Conservation (phyloP, 441 rosid genomes). For the Kokia cookei region DNA sequence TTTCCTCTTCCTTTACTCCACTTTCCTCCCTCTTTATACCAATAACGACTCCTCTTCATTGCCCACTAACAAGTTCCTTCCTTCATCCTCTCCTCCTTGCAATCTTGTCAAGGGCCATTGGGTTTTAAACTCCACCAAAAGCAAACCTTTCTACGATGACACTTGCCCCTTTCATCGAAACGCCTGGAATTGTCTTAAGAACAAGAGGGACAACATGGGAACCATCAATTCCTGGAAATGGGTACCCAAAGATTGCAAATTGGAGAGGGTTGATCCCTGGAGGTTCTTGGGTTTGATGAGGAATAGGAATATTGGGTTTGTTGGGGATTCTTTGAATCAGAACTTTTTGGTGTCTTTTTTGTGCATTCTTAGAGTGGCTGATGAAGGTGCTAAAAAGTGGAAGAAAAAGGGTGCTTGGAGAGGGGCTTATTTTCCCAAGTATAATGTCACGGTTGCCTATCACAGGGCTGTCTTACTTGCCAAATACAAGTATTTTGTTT, state of each 20-base stretch:
- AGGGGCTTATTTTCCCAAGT: slow-evolving; percentile 81
- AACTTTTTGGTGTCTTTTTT: slow-evolving; percentile 73
- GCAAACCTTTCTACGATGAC: slow-evolving; percentile 56
- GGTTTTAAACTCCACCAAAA: slow-evolving; percentile 33
- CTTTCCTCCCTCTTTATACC: slow-evolving; percentile 22
- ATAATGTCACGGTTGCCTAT: slow-evolving; percentile 80
- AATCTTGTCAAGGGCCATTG: slow-evolving; percentile 71
- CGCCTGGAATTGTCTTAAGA: slow-evolving; percentile 83
- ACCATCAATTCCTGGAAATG: slow-evolving; percentile 84
- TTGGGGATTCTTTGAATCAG: slow-evolving; percentile 95
- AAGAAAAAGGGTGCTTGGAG: slow-evolving; percentile 95
- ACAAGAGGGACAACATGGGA: slow-evolving; percentile 64
- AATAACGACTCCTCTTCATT: slow-evolving; percentile 7
- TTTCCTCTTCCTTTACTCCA: slow-evolving; percentile 36
- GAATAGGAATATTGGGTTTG: slow-evolving; percentile 69
- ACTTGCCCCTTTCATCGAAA: slow-evolving; percentile 89
- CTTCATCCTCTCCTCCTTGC: slow-evolving; percentile 37
- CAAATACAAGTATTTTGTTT: slow-evolving; percentile 42
- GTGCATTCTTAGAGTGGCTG: slow-evolving; percentile 77
- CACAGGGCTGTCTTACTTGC: slow-evolving; percentile 90
- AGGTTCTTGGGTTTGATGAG: slow-evolving; percentile 59
- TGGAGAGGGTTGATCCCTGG: slow-evolving; percentile 54
- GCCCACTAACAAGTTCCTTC: neutral
- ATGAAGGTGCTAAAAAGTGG: slow-evolving; percentile 68
- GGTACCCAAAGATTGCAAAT: slow-evolving; percentile 59